A percentile compares a stretch with the other conserved stretches of the same genome.
Conservation (phyloP, 306 rosid genomes). For the Citrullus amarus region DNA sequence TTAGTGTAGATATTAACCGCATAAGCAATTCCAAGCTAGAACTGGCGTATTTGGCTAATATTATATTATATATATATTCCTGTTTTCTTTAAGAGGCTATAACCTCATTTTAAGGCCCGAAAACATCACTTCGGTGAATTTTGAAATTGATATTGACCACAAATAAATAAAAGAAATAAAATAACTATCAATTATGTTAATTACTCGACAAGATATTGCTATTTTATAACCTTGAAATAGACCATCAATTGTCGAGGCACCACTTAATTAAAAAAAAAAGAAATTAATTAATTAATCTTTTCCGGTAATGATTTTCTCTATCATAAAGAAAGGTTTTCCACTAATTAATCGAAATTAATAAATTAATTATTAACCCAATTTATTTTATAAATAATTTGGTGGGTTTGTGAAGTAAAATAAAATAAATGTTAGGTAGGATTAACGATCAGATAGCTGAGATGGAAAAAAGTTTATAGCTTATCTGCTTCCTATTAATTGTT, state of each 20-base stretch:
- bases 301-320: neutral
- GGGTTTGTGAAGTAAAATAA: slow-evolving; percentile 5
- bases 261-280: neutral
- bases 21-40: no score
- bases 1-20: no score
- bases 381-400: slow-evolving; percentile 1
- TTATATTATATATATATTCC: no score
- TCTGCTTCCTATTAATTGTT: neutral
- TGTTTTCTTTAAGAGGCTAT: neutral
- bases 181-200: neutral
- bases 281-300: neutral
- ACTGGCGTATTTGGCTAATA: no score
- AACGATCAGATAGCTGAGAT: neutral
- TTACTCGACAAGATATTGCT: neutral
- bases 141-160: neutral
- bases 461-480: neutral
- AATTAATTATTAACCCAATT: neutral
- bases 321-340: slow-evolving; percentile 5
- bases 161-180: neutral
- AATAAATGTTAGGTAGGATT: slow-evolving; percentile 7
- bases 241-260: neutral
- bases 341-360: neutral
- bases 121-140: neutral
- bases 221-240: neutral
- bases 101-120: neutral